Conservation (phyloP, 2,329 filamentous ascomycete species). For the Fusarium keratoplasticum region DNA sequence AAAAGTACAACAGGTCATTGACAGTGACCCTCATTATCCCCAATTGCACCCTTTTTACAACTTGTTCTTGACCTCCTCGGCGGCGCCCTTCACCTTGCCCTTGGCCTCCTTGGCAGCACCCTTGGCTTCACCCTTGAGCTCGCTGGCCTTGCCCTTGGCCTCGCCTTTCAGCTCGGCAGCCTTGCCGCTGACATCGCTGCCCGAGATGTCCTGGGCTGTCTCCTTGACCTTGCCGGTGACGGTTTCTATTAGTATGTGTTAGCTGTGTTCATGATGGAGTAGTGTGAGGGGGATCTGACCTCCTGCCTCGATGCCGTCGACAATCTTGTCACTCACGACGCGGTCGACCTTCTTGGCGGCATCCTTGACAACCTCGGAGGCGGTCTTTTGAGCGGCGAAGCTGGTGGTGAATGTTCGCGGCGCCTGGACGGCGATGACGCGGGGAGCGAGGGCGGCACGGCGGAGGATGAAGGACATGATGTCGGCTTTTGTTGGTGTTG, state of each 20-base stretch:
- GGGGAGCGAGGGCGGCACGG: constrained; percentile 55
- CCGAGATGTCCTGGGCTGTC: constrained; percentile 49
- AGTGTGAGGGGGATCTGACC: constrained; percentile 54
- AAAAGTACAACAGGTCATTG: constrained; percentile 28
- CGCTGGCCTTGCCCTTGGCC: constrained; percentile 52
- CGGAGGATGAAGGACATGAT: constrained; percentile 63
- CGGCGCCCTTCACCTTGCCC: constrained; percentile 46
- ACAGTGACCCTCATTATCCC: constrained; percentile 23
- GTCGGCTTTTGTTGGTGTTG: constrained; percentile 3
- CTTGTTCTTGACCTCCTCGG: constrained; percentile 36
- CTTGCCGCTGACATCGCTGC: constrained; percentile 48
- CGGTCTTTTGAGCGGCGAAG: constrained; percentile 58
- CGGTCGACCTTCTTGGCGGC: constrained; percentile 69
- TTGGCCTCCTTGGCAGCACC: constrained; percentile 54
- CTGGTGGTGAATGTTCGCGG: constrained; percentile 65
- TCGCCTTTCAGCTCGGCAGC: constrained; percentile 53
- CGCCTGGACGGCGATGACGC: constrained; percentile 52
- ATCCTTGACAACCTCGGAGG: constrained; percentile 69
- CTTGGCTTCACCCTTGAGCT: constrained; percentile 57
- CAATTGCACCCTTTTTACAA: constrained; percentile 19
- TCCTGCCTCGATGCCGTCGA: constrained; percentile 69
- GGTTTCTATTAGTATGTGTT: constrained; percentile 45
- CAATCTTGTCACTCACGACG: constrained; percentile 69
- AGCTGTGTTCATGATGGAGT: neutral
- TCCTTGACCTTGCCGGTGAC: constrained; percentile 63